phyloP scores from a whole-genome alignment of 1,139 yeast species.

The Yamadazyma spencermartinsiae region DNA sequence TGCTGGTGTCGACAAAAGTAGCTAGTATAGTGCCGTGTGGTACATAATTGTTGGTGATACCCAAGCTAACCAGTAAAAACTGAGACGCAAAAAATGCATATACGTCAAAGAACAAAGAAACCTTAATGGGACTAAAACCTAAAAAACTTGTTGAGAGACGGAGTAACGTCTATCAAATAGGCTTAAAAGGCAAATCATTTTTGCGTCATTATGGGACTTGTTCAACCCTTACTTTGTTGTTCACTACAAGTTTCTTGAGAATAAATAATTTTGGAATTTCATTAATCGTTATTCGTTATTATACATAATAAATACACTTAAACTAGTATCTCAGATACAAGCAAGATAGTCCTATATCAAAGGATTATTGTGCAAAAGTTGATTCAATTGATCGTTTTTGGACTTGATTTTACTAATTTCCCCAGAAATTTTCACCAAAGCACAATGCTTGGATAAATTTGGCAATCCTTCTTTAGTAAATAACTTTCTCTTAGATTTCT shows the following conservation, averaged over 20 bases:
- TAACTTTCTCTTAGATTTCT: conserved; percentile 43
- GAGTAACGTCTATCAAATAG: no score
- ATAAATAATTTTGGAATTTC: conserved; percentile 1
- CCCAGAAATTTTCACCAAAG: conserved; percentile 42
- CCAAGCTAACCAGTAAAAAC: no score
- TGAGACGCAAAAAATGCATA: no score
- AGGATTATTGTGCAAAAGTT: conserved; percentile 1
- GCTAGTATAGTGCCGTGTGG: no score
- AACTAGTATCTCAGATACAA: background rate
- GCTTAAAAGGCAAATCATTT: no score
- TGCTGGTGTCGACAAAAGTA: no score
- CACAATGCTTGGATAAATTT: conserved; percentile 47
- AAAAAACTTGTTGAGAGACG: no score
- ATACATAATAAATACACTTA: conserved; percentile 3
- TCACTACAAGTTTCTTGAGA: background rate
- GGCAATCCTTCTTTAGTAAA: conserved; percentile 50
- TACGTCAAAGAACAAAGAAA: no score
- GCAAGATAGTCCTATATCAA: background rate
- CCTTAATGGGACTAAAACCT: no score
- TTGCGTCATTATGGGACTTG: no score
- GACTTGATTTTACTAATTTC: conserved; percentile 39
- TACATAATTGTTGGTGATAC: no score
- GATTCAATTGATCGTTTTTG: conserved; percentile 35
- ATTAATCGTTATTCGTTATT: conserved; percentile 2
- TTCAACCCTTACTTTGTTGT: no score